phyloP scores from a whole-genome alignment of 139 green algal species.

The Picochlorum sp. region DNA sequence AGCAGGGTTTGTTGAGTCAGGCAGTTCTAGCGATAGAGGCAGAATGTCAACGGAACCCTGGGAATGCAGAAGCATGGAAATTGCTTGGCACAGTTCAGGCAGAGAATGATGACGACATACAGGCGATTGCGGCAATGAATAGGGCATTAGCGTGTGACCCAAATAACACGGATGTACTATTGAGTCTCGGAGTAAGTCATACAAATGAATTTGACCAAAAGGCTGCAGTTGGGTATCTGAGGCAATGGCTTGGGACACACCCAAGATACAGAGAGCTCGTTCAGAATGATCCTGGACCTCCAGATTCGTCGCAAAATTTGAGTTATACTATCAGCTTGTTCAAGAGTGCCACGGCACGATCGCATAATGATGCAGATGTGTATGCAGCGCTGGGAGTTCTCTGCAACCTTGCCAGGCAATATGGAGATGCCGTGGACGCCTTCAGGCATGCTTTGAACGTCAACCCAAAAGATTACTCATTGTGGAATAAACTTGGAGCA shows the following conservation, averaged over 20 bases:
- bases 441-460: slow-evolving; percentile 51
- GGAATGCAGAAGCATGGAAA: slow-evolving; percentile 81
- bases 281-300: slow-evolving; percentile 3
- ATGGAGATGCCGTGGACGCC: slow-evolving; percentile 58
- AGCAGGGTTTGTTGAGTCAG: slow-evolving; percentile 75
- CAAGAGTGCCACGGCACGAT: slow-evolving; percentile 18
- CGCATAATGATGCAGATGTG: slow-evolving; percentile 67
- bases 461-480: slow-evolving; percentile 64
- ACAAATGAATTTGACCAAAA: slow-evolving; percentile 93
- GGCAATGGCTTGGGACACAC: slow-evolving; percentile 64
- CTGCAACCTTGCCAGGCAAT: slow-evolving; percentile 78
- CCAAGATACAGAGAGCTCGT: slow-evolving; percentile 35
- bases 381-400: slow-evolving; percentile 87
- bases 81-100: slow-evolving; percentile 90
- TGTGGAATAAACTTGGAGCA: slow-evolving; percentile 97
- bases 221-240: slow-evolving; percentile 55
- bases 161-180: slow-evolving; percentile 65
- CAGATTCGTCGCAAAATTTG: slow-evolving; percentile 49
- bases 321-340: slow-evolving; percentile 40
- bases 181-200: slow-evolving; percentile 89
- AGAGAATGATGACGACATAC: slow-evolving; percentile 96
- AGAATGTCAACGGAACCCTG: slow-evolving; percentile 64
- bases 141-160: slow-evolving; percentile 69
- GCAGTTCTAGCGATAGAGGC: slow-evolving; percentile 92
- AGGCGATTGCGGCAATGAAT: slow-evolving; percentile 85